Evolutionary conservation across 2,329 filamentous ascomycete species (phyloP), one percentile per base, ranked within the genome.

Genomic region (Paraconiothyrium sp.): DNA sequence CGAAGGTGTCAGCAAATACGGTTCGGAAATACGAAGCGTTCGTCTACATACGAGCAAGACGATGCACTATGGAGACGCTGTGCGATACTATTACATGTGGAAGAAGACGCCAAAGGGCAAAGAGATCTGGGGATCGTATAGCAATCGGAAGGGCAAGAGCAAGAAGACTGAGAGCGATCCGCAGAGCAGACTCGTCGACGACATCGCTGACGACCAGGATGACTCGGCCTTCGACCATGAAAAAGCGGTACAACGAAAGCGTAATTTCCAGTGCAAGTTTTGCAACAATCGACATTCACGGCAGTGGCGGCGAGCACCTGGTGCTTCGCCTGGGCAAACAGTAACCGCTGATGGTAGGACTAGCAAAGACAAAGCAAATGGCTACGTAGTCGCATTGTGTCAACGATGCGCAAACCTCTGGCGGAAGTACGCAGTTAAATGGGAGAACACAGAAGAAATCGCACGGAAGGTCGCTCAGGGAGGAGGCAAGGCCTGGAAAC

Each of bases 1-100:
- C 73, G 94, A 97, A 74, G 95, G 88, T 44, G 92, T 99, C 11
- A 83, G 87, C 50, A 97, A 95, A 75, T 97, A 90, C 73, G 95
- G 95, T 24, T 97, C 94, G 0, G 95, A 99, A 79, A 88, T 97
- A 71, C 87, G 92, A 67, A 86, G 87, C 50, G 90, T 98, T 62
- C 93, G 90, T 67, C 89, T 91, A 68, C 92, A 97, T 76, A 92
- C 97, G 72, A 77, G 72, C 59, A 94, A 93, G 78, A 92, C 90
- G 0, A 88, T 95, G 68, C 88, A 88, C 44, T 89, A 93, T 64
- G 89, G 90, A 54, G 88, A 92, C 61, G 90, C 97, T 64, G 93
- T 97, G 30, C 91, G 95, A 3, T 96, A 92, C 75, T 99, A 98
- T 79, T 99, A 99, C 77, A 92, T 92, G 67, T 99, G 95, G 95